Conservation (phyloP, 148 eudicot species). For the Silene conica region DNA sequence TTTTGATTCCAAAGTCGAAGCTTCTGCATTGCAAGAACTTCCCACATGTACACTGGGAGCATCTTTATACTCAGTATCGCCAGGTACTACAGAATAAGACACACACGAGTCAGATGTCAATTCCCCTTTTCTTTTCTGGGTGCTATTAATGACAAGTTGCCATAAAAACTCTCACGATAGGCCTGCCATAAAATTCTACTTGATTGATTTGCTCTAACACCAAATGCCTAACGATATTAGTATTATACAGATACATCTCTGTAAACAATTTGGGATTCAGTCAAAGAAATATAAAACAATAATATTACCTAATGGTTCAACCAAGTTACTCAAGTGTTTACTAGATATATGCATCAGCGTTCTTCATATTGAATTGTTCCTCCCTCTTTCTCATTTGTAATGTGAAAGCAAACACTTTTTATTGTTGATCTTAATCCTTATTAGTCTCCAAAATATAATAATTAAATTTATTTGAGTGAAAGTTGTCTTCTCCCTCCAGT, state of each 20-base stretch:
- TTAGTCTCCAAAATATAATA: too few relatives aligned
- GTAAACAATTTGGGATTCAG: not conserved
- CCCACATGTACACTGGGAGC: not conserved
- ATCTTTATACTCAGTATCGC: not conserved
- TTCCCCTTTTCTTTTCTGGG: not conserved
- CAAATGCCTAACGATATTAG: not conserved
- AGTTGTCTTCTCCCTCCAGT: too few relatives aligned
- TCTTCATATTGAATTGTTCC: not conserved
- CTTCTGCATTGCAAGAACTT: not conserved
- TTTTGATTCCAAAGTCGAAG: not conserved
- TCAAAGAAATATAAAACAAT: not conserved
- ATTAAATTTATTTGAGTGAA: too few relatives aligned
- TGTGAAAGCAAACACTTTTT: too few relatives aligned
- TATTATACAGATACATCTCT: not conserved
- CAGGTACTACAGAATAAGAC: conserved; percentile 2
- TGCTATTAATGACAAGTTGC: not conserved
- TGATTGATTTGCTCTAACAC: not conserved
- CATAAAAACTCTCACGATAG: not conserved
- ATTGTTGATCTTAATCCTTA: too few relatives aligned
- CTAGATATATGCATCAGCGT: not conserved
- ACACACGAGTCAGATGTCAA: not conserved
- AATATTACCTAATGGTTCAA: not conserved
- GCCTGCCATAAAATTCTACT: not conserved
- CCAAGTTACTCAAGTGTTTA: not conserved
- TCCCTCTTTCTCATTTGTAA: conserved; percentile 1